Conservation (phyloP, 768 basidiomycete species). For the Suillus luteus region DNA sequence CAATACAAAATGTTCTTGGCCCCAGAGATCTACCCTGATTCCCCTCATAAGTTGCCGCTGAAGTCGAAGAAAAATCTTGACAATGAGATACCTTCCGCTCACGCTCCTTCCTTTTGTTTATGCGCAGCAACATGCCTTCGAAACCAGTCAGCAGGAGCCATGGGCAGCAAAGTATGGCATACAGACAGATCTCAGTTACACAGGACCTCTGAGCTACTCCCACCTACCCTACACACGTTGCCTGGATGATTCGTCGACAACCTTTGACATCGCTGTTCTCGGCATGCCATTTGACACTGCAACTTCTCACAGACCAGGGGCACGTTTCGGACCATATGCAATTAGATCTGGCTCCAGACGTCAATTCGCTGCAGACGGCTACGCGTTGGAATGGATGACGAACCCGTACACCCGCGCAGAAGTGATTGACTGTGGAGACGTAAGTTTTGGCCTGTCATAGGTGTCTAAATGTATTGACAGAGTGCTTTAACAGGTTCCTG, state of each 20-base stretch:
- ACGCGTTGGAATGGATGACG: conserved; percentile 62
- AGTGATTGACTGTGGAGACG: conserved; percentile 82
- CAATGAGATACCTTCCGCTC: conserved; percentile 9
- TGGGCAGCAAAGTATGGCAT: conserved; percentile 68
- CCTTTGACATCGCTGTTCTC: conserved; percentile 72
- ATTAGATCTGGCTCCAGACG: conserved; percentile 72
- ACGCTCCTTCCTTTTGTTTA: conserved; percentile 4
- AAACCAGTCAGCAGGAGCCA: conserved; percentile 29
- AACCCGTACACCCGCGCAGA: conserved; percentile 60
- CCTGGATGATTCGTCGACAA: conserved; percentile 51
- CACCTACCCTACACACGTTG: conserved; percentile 74
- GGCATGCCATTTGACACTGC: conserved; percentile 75
- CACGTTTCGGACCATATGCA: conserved; percentile 79
- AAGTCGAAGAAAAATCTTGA: background rate
- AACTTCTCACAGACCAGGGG: conserved; percentile 53
- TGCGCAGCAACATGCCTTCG: conserved; percentile 11
- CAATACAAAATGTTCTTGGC: background rate
- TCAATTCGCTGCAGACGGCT: conserved; percentile 55
- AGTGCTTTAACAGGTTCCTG: conserved; percentile 51
- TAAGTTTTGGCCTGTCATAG: conserved; percentile 28
- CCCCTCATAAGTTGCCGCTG: background rate
- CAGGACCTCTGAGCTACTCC: conserved; percentile 76
- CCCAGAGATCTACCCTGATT: background rate
- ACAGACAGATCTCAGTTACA: conserved; percentile 66
- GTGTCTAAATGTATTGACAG: background rate